Evolutionary conservation across 208 protist species (phyloP), one percentile per base, ranked within the genome.

Genomic region (Trypanosoma cruzi): DNA sequence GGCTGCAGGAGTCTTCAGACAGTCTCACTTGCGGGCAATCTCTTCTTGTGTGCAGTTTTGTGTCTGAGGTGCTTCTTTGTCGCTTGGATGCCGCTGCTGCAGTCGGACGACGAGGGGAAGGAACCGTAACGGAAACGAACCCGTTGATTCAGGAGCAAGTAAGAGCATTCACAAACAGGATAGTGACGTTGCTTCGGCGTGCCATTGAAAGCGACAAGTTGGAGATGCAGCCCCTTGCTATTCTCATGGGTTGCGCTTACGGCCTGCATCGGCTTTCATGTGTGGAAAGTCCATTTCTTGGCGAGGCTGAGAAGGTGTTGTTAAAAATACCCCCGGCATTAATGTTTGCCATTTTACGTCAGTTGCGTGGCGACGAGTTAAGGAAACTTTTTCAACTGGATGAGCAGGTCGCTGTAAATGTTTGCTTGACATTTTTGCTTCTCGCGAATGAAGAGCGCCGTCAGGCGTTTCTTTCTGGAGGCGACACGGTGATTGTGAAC

Each of bases 11-110:
- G 13, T 80, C 54, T 53, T 53, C 53, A 52, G 18, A 44, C 16
- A 72, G 20, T 26, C 84, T 96, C 37, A 86, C 87, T 1, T 93
- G 91, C 76, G 84, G 81, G 0, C 91, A 96, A 73, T 68, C 76
- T 32, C 69, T 96, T 14, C 79, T 94, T 26, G 63, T 94, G 0
- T 64, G 89, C 22, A 82, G 80, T 37, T 87, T 94, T 55, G 63
- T 96, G 28, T 88, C 77, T 52, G 88, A 96, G 37, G 75, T 93
- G 3, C 71, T 88, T 37, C 32, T 74, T 10, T 74, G 77, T 52
- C 61, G 60, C n/a, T 29, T 68, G 7, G 53, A 72, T 2, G 44
- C 37, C 42, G 22, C 64, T 11, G 22, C 48, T 6, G 22, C 48
- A 8, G 48, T 2, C 11, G 48, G 48, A 52, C 4, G n/a, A 5